Evolutionary conservation across 1,139 yeast species (phyloP).

Genomic region (Saccharomyces hybrid): DNA sequence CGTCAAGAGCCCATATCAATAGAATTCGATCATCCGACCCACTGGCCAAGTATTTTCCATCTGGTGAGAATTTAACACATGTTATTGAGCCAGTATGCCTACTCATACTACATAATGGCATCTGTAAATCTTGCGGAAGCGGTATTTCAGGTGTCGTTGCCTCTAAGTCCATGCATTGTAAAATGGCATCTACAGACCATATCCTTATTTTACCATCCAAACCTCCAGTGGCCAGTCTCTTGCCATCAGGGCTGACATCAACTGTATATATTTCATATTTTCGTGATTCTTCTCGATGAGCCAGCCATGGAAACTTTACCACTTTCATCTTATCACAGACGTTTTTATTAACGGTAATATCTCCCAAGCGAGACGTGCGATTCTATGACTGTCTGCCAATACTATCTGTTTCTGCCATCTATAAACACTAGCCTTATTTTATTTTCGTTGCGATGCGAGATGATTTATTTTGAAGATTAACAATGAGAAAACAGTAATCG

Average conservation of each 20-base stretch:
- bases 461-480: neutral
- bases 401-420: slow-evolving; percentile 3
- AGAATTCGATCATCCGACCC: slow-evolving; percentile 94
- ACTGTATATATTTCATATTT: slow-evolving; percentile 81
- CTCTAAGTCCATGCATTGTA: slow-evolving; percentile 19
- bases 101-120: slow-evolving; percentile 76
- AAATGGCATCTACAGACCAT: slow-evolving; percentile 68
- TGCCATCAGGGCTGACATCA: slow-evolving; percentile 72
- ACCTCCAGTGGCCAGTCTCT: slow-evolving; percentile 88
- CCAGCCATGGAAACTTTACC: slow-evolving; percentile 78
- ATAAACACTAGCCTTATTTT: neutral
- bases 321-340: slow-evolving; percentile 47
- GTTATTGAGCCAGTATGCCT: slow-evolving; percentile 93
- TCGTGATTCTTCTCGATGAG: slow-evolving; percentile 69
- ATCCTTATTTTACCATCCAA: slow-evolving; percentile 87
- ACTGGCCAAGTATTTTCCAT: slow-evolving; percentile 81
- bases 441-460: neutral
- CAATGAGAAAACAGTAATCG: too few relatives aligned
- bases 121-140: slow-evolving; percentile 27
- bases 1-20: slow-evolving; percentile 89
- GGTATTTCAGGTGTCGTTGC: slow-evolving; percentile 19
- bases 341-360: neutral
- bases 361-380: too few relatives aligned
- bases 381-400: neutral
- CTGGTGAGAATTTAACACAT: slow-evolving; percentile 83